Evolutionary conservation across 352 stramenopile genomes (phyloP), one percentile per base, ranked within the genome.

Genomic region (Pythium phragmitis): DNA sequence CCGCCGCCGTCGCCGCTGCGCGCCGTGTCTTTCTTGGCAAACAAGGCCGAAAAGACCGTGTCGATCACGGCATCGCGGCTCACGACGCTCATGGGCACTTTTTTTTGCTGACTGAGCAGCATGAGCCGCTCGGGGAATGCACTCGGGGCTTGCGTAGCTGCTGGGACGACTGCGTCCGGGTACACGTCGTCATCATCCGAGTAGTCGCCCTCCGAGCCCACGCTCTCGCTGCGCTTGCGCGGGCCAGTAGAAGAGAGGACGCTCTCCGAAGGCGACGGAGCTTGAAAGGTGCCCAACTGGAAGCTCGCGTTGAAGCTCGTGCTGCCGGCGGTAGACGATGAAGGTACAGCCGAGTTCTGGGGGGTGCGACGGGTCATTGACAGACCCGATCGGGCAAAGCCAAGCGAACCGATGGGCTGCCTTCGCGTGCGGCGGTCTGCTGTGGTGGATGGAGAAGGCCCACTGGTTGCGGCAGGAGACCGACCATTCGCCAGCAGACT

Each of bases 11-110:
- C 34, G 34, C 34, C 65, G 55, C 64, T 55, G 19, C 51, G 50
- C 6, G 54, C 16, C 36, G 60, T 56, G 14, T 81, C 68, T 23
- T 67, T 79, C 42, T 77, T 76, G 16, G 70, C 65, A 45, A 95
- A 95, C 2, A 95, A 70, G 33, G 85, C 81, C 43, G 75, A 68
- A 39, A 93, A 95, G 33, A 95, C 82, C 43, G 81, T 92, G 59
- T 95, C 81, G 55, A 95, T 90, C 50, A 92, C 82, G 11, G 84
- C 82, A 48, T 92, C 86, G 19, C 86, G 82, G 39, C 83, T 91
- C 26, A 87, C 86, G 46, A 86, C 82, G 17, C 56, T 72, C 52
- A 89, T 89, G 8, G 86, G 80, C 65, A 95, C 74, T 47, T 82
- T 80, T 58, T 92, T 90, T 66, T 94, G 85, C 66, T 88, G 82